These are phyloP conservation scores for Lunularia cruciata DNA, from an alignment of 225 moss, liverwort and hornwort genomes.

Conservation along the genomic window DNA sequence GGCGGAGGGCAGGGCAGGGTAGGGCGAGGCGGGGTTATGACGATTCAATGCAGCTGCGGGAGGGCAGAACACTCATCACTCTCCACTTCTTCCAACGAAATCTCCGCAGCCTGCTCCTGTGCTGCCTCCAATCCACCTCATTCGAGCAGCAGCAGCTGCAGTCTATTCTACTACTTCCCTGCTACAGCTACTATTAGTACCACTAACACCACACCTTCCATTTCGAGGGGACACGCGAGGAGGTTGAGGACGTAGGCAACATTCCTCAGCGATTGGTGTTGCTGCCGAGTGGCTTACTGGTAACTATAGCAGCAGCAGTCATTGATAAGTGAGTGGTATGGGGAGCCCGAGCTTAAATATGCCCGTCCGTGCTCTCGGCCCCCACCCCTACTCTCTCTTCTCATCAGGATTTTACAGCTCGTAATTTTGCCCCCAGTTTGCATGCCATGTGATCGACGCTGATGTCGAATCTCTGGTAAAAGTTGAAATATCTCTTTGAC, in stretches of 20 bases:
- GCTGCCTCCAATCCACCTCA: slow-evolving; percentile 2
- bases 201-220: not conserved
- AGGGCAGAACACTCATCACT: slow-evolving; percentile 3
- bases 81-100: not conserved
- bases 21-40: not conserved
- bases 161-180: no score
- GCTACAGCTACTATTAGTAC: not conserved
- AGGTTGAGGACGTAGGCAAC: not conserved
- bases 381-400: not conserved
- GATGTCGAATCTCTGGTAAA: slow-evolving; percentile 17
- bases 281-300: not conserved
- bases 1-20: not conserved
- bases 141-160: not conserved
- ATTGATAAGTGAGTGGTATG: slow-evolving; percentile 4
- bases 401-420: slow-evolving; percentile 6
- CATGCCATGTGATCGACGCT: slow-evolving; percentile 20
- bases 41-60: not conserved
- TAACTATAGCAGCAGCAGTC: not conserved
- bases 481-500: slow-evolving; percentile 14
- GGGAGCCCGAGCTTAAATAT: not conserved
- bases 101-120: not conserved
- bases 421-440: slow-evolving; percentile 2
- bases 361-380: not conserved
- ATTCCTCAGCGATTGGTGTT: slow-evolving; percentile 14
- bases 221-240: not conserved